Conservation (phyloP, 2,329 filamentous ascomycete genomes). For the Aspergillus aculeatinus region DNA sequence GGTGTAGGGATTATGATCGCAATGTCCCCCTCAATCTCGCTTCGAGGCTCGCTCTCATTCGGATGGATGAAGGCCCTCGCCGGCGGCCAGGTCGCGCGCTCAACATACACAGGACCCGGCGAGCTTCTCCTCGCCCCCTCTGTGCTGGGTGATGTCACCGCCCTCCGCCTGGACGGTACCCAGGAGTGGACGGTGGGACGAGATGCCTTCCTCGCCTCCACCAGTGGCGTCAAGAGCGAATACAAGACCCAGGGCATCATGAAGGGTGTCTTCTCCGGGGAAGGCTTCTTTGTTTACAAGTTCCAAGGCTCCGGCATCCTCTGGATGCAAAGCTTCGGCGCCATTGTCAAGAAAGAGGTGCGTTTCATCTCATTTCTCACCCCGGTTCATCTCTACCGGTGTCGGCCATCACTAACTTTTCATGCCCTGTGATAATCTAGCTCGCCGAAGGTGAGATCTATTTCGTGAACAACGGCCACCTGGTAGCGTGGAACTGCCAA, state of each 20-base stretch:
- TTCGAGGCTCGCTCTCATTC: slow-evolving; percentile 82
- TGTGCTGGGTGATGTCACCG: slow-evolving; percentile 80
- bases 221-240: slow-evolving; percentile 83
- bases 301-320: slow-evolving; percentile 74
- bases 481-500: slow-evolving; percentile 96
- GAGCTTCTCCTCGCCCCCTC: slow-evolving; percentile 82
- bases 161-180: slow-evolving; percentile 68
- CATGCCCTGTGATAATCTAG: slow-evolving; percentile 20
- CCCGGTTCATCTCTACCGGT: too few relatives aligned
- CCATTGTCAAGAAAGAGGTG: slow-evolving; percentile 91
- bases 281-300: slow-evolving; percentile 88
- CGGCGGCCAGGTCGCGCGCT: slow-evolving; percentile 74
- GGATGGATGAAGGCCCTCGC: slow-evolving; percentile 86
- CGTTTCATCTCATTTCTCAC: slow-evolving; percentile 32
- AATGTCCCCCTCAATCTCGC: slow-evolving; percentile 84
- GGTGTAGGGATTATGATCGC: slow-evolving; percentile 58
- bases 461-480: slow-evolving; percentile 87
- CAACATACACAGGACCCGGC: slow-evolving; percentile 82
- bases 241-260: slow-evolving; percentile 81
- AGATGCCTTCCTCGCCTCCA: slow-evolving; percentile 82
- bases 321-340: slow-evolving; percentile 91
- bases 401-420: too few relatives aligned
- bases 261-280: slow-evolving; percentile 92
- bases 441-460: slow-evolving; percentile 72
- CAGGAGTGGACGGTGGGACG: slow-evolving; percentile 77